Conservation (phyloP, 306 rosid genomes). For the Cyamopsis tetragonoloba region DNA sequence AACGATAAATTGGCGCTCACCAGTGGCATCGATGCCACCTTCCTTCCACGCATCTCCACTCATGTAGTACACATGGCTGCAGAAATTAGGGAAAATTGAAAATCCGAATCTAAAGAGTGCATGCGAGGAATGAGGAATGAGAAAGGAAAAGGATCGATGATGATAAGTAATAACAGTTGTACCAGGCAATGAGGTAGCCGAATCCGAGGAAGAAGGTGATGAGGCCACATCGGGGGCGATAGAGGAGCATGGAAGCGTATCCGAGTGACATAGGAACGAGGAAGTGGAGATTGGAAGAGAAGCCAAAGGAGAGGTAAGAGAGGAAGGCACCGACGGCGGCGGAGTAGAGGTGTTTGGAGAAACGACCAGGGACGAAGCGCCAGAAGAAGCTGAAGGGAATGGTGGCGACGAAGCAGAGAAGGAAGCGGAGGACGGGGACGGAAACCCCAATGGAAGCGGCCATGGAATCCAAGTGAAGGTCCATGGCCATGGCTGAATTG, state of each 20-base stretch:
- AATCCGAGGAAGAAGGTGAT: slow-evolving; percentile 72
- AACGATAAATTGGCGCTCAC: slow-evolving; percentile 40
- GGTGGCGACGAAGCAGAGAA: slow-evolving; percentile 79
- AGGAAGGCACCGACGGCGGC: slow-evolving; percentile 62
- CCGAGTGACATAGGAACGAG: slow-evolving; percentile 73
- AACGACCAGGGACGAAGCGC: slow-evolving; percentile 63
- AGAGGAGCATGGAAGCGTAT: slow-evolving; percentile 74
- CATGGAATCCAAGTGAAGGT: slow-evolving; percentile 73
- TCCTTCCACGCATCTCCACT: slow-evolving; percentile 99
- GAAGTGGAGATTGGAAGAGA: slow-evolving; percentile 87
- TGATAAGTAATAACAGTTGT: too few relatives aligned
- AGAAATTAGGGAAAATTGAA: background rate
- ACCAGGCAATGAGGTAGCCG: slow-evolving; percentile 86
- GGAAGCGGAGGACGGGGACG: slow-evolving; percentile 79
- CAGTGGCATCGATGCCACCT: slow-evolving; percentile 99
- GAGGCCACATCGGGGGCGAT: slow-evolving; percentile 67
- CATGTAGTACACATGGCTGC: slow-evolving; percentile 96
- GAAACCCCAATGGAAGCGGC: slow-evolving; percentile 80
- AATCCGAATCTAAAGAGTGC: background rate
- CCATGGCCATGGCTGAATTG: slow-evolving; percentile 46
- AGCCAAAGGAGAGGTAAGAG: slow-evolving; percentile 80
- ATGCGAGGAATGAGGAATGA: too few relatives aligned
- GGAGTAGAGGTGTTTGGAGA: slow-evolving; percentile 71
- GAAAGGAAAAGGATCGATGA: background rate
- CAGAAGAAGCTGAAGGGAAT: slow-evolving; percentile 74